A percentile compares a stretch with the other conserved stretches of the same genome.
phyloP scores from a whole-genome alignment of 768 basidiomycete genomes.

The Trametes gibbosa region DNA sequence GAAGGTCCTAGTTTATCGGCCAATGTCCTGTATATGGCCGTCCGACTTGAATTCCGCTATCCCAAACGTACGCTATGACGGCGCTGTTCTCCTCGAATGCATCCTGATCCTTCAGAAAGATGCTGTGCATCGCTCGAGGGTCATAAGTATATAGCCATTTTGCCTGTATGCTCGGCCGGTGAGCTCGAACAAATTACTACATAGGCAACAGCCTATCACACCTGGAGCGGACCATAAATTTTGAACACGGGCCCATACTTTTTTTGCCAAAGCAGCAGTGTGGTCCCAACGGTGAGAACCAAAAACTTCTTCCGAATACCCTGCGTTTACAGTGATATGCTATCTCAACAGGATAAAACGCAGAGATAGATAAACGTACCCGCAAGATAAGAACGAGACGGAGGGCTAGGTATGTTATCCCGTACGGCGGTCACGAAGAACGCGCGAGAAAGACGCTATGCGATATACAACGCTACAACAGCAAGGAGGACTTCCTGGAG shows the following conservation, averaged over 20 bases:
- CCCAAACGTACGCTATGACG: neutral
- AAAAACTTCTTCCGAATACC: neutral
- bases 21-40: no score
- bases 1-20: neutral
- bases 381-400: no score
- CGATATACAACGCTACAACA: no score
- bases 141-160: constrained; percentile 15
- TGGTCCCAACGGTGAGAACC: neutral
- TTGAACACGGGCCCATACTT: neutral
- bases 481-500: no score
- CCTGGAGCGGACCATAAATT: neutral
- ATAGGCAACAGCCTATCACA: neutral
- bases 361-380: no score
- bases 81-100: constrained; percentile 8
- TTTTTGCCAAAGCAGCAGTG: neutral
- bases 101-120: constrained; percentile 23
- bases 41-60: neutral
- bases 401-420: no score
- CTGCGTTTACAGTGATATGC: no score
- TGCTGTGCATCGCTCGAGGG: constrained; percentile 16
- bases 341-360: no score
- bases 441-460: no score
- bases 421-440: no score
- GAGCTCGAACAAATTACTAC: no score
- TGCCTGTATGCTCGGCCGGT: neutral